Evolutionary conservation across 164 flowering plant species (phyloP), one percentile per base, ranked within the genome.

Genomic region (Magnolia kwangsiensis): DNA sequence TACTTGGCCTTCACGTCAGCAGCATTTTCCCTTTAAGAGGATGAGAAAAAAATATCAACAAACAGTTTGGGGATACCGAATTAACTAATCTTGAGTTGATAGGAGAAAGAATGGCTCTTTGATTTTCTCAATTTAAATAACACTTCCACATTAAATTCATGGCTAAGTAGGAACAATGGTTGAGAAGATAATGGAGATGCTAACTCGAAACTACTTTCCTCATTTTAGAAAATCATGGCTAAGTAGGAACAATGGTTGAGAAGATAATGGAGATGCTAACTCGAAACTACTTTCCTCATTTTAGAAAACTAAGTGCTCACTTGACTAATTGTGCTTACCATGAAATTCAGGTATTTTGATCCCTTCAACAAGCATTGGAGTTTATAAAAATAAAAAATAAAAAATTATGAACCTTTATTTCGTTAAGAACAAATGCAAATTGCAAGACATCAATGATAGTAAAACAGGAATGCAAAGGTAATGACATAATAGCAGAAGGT

Each of bases 1-100:
- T 85, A 92, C 77, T 87, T 92, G 37, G 97, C 94, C 81, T 81
- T 92, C 77, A 92, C 92, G 78, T 82, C 83, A 49, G 85, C 85
- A 58, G 97, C 97, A 83, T 92, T 90, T 58, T 88, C 94, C 87
- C 94, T 92, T 78, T 45, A 20, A 49, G 63, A 19, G n/a, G 55
- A 10, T 16, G 21, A 49, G 20, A 51, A 37, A 65, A 50, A 73
- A 73, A 55, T 10, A 16, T 16, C 13, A 55, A 16, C 61, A 11
- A 55, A 55, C 61, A 9, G 61, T 11, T 11, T 55, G 18, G 18
- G 61, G 61, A 55, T 55, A 55, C 61, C 3, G 13, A 55, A 16
- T 55, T 11, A 55, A 11, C 2, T 55, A 55, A 55, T 55, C 61
- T 55, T 2, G 61, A 55, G 18, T 55, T 55, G 18, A 55, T 11